Evolutionary conservation across 1,139 yeast genomes (phyloP), one percentile per base, ranked within the genome.

Genomic region (Protomyces macrosporus): DNA sequence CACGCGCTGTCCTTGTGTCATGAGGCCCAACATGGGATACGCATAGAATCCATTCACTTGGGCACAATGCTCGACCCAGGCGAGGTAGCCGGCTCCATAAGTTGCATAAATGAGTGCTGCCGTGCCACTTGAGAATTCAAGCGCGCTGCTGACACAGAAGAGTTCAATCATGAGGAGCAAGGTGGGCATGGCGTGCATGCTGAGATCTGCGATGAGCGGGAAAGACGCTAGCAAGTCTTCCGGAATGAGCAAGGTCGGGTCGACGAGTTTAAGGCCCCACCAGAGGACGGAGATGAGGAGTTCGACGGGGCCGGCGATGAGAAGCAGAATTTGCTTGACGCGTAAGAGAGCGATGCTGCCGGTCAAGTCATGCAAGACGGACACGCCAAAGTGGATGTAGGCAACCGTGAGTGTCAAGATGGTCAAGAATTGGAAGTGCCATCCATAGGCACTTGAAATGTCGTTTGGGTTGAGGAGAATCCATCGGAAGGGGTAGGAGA

Each of bases 141-240:
- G 23, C 34, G 62, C 62, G 30, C 42, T 56, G 30, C 62, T 58
- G 30, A 52, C 53, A 23, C 2, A n/a, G 33, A 52, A 58, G 23
- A 34, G 52, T 39, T 58, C 62, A 23, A 58, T 23, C 37, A 58
- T 14, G 6, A 58, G 37, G 7, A 58, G 45, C 12, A 58, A 5
- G 9, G 62, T 40, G 16, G 62, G 62, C n/a, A 50, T 53, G 36
- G 62, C 62, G 23, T 58, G 62, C 62, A 58, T 58, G 16, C 55
- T 45, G 35, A 58, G 30, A 35, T 58, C 62, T n/a, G 62, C 62
- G 4, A 52, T 30, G 37, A 58, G 40, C 2, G 62, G 55, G 12
- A 58, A 51, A 23, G 34, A 34, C 23, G 45, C 54, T 16, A 52
- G 36, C 23, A 58, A 33, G 32, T 58, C 56, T 3, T 45, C 51